Conservation (phyloP, 2,329 filamentous ascomycete genomes). For the Colletotrichum kahawae region DNA sequence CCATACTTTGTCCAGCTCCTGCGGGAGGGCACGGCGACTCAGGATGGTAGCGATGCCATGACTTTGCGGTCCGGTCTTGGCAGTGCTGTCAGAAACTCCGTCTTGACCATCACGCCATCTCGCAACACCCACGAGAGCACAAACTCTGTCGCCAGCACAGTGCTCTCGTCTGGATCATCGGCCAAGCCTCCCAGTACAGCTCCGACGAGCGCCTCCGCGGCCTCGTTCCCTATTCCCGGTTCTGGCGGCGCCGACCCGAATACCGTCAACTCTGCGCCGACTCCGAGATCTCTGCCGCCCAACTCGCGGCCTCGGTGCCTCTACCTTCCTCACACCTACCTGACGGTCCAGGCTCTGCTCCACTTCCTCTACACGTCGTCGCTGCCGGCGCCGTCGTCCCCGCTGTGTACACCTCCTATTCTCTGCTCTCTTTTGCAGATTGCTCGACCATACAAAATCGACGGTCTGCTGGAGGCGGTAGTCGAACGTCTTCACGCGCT, state of each 20-base stretch:
- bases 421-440: constrained; percentile 94
- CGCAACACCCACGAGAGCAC: constrained; percentile 54
- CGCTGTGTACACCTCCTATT: constrained; percentile 91
- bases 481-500: constrained; percentile 89
- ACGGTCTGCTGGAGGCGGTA: constrained; percentile 89
- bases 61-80: constrained; percentile 72
- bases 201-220: constrained; percentile 45
- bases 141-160: constrained; percentile 49
- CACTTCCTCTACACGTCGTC: constrained; percentile 94
- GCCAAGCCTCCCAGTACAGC: constrained; percentile 48
- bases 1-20: constrained; percentile 94
- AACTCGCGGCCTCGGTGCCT: constrained; percentile 79
- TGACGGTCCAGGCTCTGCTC: constrained; percentile 88
- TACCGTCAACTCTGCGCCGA: constrained; percentile 61
- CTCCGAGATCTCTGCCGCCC: constrained; percentile 61
- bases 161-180: constrained; percentile 44
- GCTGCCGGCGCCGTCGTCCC: constrained; percentile 76
- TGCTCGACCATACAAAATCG: constrained; percentile 89
- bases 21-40: constrained; percentile 76
- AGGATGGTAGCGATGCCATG: constrained; percentile 75
- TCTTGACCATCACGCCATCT: constrained; percentile 81
- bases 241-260: constrained; percentile 45
- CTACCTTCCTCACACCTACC: constrained; percentile 89
- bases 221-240: constrained; percentile 3
- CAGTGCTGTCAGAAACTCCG: constrained; percentile 73